Evolutionary conservation across 2,329 filamentous ascomycete species (phyloP), one percentile per base, ranked within the genome.

Genomic region (Pseudogymnoascus pannorum): DNA sequence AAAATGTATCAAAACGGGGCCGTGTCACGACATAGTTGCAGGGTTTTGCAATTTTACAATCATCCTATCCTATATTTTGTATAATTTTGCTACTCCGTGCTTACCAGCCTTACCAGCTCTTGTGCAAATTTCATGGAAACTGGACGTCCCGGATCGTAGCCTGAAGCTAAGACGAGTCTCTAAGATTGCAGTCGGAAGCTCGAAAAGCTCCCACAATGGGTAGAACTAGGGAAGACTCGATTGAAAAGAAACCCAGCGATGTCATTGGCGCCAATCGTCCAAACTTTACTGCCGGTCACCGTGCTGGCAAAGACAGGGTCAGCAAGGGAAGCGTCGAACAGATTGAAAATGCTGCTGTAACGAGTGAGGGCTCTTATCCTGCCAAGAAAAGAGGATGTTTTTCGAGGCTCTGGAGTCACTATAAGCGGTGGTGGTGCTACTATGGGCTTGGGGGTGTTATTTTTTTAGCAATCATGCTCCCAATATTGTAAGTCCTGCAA

Each of bases 391-490:
- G 44, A n/a, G 44, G 44, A 54, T 54, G n/a, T 12, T 54, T 29
- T 16, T 24, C 24, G 61, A 71, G 66, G 26, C 48, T 74, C 1
- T 65, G 68, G 24, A 68, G 68, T 14, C 75, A 77, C 64, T 75
- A 70, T 67, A 70, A 68, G 24, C 70, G 73, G 14, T 75, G 73
- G 66, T 75, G 74, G 74, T 72, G 69, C 54, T 73, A 70, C 60
- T 75, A 76, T 64, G 35, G 70, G 3, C 66, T 76, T 20, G 69
- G 65, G 8, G 66, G 64, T 35, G 63, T 76, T 12, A 71, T 76
- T 29, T 72, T 75, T 36, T 63, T 74, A n/a, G 72, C 72, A 5
- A 74, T 76, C 36, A 69, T 75, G 60, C 64, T 77, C 3, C 75
- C 75, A 29, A 29, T 54, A 18, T 54, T 54, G 44, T 54, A 5